Percentiles rank a stretch among this genome's conserved stretches.
These are phyloP conservation scores for Starmerella potacharoeniae DNA, from an alignment of 805 yeast genomes.

Conservation along the genomic window DNA sequence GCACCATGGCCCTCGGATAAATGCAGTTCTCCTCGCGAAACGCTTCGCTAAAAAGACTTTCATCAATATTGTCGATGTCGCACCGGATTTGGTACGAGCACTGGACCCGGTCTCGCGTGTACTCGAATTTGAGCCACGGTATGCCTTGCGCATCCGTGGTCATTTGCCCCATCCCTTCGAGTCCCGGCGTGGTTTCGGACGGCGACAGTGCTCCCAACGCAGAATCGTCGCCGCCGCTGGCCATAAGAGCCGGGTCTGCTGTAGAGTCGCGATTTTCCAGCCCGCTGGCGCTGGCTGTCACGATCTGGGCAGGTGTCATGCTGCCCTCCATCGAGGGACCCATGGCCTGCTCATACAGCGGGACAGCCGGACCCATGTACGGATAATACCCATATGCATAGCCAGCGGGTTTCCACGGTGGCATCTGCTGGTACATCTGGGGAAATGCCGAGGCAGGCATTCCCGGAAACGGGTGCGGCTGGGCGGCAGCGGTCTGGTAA, in stretches of 20 bases:
- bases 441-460: not conserved
- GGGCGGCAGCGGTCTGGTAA: too few relatives aligned
- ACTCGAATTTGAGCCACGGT: constrained; percentile 28
- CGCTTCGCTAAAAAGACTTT: constrained; percentile 23
- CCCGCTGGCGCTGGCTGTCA: not conserved
- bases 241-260: not conserved
- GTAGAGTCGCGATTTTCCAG: not conserved
- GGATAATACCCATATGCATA: not conserved
- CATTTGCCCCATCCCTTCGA: not conserved
- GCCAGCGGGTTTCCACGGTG: not conserved
- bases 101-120: constrained; percentile 27
- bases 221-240: not conserved
- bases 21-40: constrained; percentile 36
- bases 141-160: constrained; percentile 13
- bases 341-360: not conserved
- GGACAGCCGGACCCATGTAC: not conserved
- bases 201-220: not conserved
- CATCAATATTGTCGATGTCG: constrained; percentile 27
- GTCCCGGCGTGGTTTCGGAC: not conserved
- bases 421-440: not conserved
- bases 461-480: not conserved
- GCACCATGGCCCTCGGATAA: constrained; percentile 39
- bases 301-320: not conserved
- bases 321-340: too few relatives aligned
- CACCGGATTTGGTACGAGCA: constrained; percentile 28